Conservation (phyloP, 371 early-diverging fungal genomes). For the Sanchytrium tribonematis region DNA sequence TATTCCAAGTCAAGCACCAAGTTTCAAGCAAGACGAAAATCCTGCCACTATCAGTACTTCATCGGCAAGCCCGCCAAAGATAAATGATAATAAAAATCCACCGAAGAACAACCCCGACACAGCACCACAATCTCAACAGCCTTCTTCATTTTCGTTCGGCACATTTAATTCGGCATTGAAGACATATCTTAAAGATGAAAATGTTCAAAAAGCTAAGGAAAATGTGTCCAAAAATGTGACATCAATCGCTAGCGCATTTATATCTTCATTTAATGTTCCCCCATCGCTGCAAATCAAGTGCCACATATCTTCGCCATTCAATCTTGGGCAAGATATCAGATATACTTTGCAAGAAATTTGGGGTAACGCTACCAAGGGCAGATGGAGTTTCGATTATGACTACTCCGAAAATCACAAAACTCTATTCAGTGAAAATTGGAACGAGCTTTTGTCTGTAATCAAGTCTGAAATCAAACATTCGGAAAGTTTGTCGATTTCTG, state of each 20-base stretch:
- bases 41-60: background rate
- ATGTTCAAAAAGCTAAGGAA: background rate
- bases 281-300: background rate
- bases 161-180: background rate
- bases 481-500: background rate
- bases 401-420: background rate
- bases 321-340: background rate
- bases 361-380: background rate
- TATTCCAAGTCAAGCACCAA: background rate
- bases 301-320: background rate
- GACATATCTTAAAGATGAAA: background rate
- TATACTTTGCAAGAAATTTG: background rate
- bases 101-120: background rate
- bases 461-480: background rate
- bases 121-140: background rate
- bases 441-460: background rate
- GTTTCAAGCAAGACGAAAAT: too few species aligned
- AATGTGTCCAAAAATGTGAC: background rate
- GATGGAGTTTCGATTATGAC: background rate
- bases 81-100: background rate
- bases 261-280: background rate
- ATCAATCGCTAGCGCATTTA: background rate
- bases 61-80: background rate
- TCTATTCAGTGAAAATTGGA: background rate
- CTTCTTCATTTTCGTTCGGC: background rate